phyloP scores from a whole-genome alignment of 2,329 filamentous ascomycete genomes.

The Diaporthe sp. region DNA sequence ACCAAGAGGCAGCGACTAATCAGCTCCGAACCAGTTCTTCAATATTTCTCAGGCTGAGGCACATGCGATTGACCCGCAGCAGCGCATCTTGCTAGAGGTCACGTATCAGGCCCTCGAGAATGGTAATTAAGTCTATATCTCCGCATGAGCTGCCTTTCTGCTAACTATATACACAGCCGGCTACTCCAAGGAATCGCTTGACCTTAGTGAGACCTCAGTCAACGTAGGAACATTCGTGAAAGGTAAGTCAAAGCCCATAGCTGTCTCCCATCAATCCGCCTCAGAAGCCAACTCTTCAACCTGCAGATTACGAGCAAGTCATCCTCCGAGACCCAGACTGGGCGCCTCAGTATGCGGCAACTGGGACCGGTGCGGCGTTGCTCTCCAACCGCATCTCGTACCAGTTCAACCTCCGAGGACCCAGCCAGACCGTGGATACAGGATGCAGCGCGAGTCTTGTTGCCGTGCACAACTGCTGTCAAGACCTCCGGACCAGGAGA shows the following conservation, averaged over 20 bases:
- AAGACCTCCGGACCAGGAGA: conserved; percentile 59
- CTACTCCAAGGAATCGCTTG: conserved; percentile 53
- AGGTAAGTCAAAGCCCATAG: conserved; percentile 50
- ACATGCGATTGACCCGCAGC: conserved; percentile 67
- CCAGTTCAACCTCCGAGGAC: conserved; percentile 67
- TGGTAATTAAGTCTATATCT: conserved; percentile 49
- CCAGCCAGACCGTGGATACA: conserved; percentile 71
- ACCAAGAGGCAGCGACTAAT: background rate
- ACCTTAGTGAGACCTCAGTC: conserved; percentile 61
- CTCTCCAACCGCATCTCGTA: conserved; percentile 70
- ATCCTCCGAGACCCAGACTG: conserved; percentile 65
- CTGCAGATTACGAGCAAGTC: conserved; percentile 63
- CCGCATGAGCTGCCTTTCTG: background rate
- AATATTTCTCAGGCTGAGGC: conserved; percentile 64
- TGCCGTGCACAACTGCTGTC: conserved; percentile 66
- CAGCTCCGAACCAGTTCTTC: conserved; percentile 61
- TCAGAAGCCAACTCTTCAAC: background rate
- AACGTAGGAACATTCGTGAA: conserved; percentile 67
- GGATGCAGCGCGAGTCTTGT: conserved; percentile 71
- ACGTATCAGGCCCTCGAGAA: conserved; percentile 67
- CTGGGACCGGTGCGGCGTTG: conserved; percentile 66
- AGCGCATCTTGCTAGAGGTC: conserved; percentile 65
- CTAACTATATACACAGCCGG: conserved; percentile 23
- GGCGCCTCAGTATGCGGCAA: conserved; percentile 66
- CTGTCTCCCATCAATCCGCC: background rate